These are phyloP conservation scores for Phytophthora pseudosyringae DNA, from an alignment of 352 stramenopile species.

Conservation along the genomic window DNA sequence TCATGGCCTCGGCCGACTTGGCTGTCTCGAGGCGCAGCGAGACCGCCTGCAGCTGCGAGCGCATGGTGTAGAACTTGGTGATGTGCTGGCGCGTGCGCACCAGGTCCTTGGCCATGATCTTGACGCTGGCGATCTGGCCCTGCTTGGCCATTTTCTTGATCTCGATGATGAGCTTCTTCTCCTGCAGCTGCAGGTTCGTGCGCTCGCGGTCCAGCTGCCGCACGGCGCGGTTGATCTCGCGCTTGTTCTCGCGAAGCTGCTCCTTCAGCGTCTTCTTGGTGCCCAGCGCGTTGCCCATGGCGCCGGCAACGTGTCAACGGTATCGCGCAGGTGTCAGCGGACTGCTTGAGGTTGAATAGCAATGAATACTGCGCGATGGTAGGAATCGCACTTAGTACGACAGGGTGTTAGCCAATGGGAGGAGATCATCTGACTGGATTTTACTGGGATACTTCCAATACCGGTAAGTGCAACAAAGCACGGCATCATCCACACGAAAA, in stretches of 20 bases:
- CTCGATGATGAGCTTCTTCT: constrained; percentile 96
- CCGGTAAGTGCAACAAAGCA: too few species aligned
- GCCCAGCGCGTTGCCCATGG: constrained; percentile 78
- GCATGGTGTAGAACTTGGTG: constrained; percentile 98
- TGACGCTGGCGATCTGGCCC: constrained; percentile 96
- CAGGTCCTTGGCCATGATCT: constrained; percentile 98
- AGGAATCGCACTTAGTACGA: not conserved
- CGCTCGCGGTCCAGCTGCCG: constrained; percentile 97
- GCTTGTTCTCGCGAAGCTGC: constrained; percentile 97
- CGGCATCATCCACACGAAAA: too few species aligned
- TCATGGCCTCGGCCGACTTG: constrained; percentile 97
- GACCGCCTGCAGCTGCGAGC: constrained; percentile 96
- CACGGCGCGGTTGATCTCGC: constrained; percentile 96
- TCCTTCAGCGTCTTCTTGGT: constrained; percentile 89
- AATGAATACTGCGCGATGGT: constrained; percentile 1
- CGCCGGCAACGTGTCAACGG: not conserved
- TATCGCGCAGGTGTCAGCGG: not conserved
- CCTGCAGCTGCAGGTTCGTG: constrained; percentile 90
- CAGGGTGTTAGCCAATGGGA: not conserved
- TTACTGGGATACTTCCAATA: not conserved
- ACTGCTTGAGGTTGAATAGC: not conserved
- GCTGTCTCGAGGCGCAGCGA: constrained; percentile 95
- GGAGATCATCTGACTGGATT: not conserved
- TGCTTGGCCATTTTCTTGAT: constrained; percentile 98
- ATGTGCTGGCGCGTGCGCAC: constrained; percentile 96